Evolutionary conservation across 2,329 filamentous ascomycete genomes (phyloP), one percentile per base, ranked within the genome.

Genomic region (Verticillium albo-atrum): DNA sequence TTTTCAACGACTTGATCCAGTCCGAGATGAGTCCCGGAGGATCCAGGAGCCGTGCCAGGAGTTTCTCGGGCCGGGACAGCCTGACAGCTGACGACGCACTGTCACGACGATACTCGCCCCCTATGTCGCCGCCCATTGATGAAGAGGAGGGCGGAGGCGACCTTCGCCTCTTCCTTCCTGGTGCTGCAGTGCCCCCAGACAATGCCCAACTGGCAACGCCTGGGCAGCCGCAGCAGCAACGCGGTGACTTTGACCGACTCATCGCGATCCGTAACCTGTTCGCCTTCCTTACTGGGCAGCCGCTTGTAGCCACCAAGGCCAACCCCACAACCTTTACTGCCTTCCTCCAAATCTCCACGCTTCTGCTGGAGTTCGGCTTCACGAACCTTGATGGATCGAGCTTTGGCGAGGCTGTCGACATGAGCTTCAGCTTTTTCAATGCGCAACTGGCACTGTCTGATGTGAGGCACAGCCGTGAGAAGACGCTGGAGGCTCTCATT

Each of bases 401-500:
- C 0, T 88, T 83, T 70, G 87, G 87, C 47, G 81, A 83, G 56
- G 79, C 80, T 2, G 84, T 85, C 1, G 79, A 86, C 53, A 77
- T 85, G 17, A 89, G 87, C 70, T 92, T 93, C 65, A 80, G 86
- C 62, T 85, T 84, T 67, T 96, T 92, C 68, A 85, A 93, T 61
- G 88, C 93, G 54, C 89, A 95, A 71, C 79, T 92, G 62, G 82
- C 80, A 23, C 77, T 98, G 32, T 89, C 86, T 3, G 94, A 98
- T 73, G 89, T 97, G 54, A 83, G 92, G 58, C 78, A 84, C 61
- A 96, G 91, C 70, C 84, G 89, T 27, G 92, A 97, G 70, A 96
- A 95, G 80, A 97, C 91, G 0, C 81, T 98, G 26, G 92, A 98
- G 74, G 90, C 89, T 0, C 82, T 98, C 54, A 83, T 98, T n/a